Percentiles rank a stretch among this genome's conserved stretches.
Conservation (phyloP, 2,329 filamentous ascomycete species). For the Ascochyta lentis region DNA sequence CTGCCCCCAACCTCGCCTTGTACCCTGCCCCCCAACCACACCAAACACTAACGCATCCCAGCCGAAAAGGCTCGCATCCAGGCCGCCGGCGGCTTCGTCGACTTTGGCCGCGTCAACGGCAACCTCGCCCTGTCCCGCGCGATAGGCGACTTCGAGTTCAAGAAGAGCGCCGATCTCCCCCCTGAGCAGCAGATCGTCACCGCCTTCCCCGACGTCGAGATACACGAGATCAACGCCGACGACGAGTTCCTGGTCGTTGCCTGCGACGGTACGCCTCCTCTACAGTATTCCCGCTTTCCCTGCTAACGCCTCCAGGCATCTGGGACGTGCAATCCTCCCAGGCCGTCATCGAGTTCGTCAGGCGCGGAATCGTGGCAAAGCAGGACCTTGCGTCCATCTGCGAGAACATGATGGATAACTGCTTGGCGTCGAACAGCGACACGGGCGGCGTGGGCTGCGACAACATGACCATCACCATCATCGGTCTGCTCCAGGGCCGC, state of each 20-base stretch:
- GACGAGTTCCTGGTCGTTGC: constrained; percentile 77
- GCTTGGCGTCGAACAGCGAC: constrained; percentile 95
- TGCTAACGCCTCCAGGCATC: constrained; percentile 70
- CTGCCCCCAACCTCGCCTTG: constrained; percentile 15
- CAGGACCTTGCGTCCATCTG: constrained; percentile 94
- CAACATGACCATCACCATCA: constrained; percentile 98
- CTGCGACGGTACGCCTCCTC: constrained; percentile 48
- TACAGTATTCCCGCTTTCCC: not conserved
- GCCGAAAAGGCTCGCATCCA: constrained; percentile 95
- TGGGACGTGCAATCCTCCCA: constrained; percentile 99
- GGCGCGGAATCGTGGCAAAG: constrained; percentile 94
- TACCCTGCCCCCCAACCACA: not conserved
- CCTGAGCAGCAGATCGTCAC: constrained; percentile 99
- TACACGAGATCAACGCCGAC: constrained; percentile 88
- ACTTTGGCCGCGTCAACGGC: constrained; percentile 97
- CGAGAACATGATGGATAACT: constrained; percentile 99
- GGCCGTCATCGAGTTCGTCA: constrained; percentile 94
- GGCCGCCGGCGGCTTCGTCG: constrained; percentile 95
- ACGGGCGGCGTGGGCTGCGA: constrained; percentile 97
- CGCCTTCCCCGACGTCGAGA: constrained; percentile 90
- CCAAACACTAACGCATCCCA: constrained; percentile 50
- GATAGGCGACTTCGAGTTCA: constrained; percentile 99
- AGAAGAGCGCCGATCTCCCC: constrained; percentile 95
- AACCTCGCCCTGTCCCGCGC: constrained; percentile 96
- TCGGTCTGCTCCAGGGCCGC: constrained; percentile 89